Percentiles rank a stretch among this genome's conserved stretches.
phyloP scores from a whole-genome alignment of 352 stramenopile genomes.

The Globisporangium parvum region DNA sequence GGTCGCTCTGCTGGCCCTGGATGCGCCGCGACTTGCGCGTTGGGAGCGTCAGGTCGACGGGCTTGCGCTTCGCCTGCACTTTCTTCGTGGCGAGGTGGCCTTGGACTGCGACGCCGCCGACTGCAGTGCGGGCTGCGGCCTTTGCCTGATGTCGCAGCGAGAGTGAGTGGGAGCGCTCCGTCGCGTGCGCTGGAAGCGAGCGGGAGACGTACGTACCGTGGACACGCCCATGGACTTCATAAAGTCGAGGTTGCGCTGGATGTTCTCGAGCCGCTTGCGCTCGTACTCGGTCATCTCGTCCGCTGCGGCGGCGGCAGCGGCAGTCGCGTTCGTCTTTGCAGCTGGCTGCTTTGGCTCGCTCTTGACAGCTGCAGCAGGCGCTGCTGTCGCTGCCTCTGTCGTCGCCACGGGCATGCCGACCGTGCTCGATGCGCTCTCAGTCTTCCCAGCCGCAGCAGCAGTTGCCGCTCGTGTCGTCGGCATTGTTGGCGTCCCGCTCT shows the following conservation, averaged over 20 bases:
- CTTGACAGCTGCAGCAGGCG: background rate
- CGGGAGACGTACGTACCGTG: slow-evolving; percentile 33
- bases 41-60: slow-evolving; percentile 16
- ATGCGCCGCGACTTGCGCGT: slow-evolving; percentile 59
- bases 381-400: background rate
- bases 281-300: slow-evolving; percentile 61
- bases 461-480: background rate
- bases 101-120: slow-evolving; percentile 9
- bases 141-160: slow-evolving; percentile 28
- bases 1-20: slow-evolving; percentile 51
- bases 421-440: background rate
- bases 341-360: slow-evolving; percentile 9
- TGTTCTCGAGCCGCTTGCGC: slow-evolving; percentile 76
- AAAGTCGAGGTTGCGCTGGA: slow-evolving; percentile 79
- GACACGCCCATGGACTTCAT: slow-evolving; percentile 81
- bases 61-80: slow-evolving; percentile 19
- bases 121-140: slow-evolving; percentile 49
- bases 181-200: background rate
- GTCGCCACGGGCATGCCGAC: too few species aligned
- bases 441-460: too few species aligned
- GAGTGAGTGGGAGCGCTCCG: background rate
- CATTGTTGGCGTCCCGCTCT: background rate
- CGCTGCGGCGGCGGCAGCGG: slow-evolving; percentile 6
- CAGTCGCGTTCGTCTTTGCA: slow-evolving; percentile 9
- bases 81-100: slow-evolving; percentile 6